A percentile compares a stretch with the other conserved stretches of the same genome.
Evolutionary conservation across 495 filamentous ascomycete species (phyloP).

Genomic region (Aspergillus campestris): DNA sequence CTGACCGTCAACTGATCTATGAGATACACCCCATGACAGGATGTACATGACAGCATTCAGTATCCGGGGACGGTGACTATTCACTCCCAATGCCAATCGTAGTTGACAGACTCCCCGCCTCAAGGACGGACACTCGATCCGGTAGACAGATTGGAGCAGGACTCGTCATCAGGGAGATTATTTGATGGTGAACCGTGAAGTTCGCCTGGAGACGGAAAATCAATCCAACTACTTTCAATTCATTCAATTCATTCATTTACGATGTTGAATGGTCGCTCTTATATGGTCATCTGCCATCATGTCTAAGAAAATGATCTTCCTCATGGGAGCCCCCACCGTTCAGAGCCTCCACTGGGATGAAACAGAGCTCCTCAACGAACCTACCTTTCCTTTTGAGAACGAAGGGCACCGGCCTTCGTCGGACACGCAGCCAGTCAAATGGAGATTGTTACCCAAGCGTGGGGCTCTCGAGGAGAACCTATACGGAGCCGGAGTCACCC

Average conservation of each 20-base stretch:
- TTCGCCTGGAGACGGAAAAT: no score
- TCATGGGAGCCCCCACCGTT: slow-evolving; percentile 54
- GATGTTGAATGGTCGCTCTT: slow-evolving; percentile 1
- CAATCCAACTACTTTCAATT: no score
- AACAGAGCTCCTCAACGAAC: slow-evolving; percentile 36
- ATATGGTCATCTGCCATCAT: slow-evolving; percentile 17
- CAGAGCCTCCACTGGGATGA: slow-evolving; percentile 48
- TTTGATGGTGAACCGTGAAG: no score
- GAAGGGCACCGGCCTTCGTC: slow-evolving; percentile 1
- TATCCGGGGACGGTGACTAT: no score
- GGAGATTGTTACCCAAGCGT: slow-evolving; percentile 27
- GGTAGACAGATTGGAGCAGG: no score
- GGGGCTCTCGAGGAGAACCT: slow-evolving; percentile 7
- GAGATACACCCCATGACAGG: no score
- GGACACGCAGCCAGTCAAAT: slow-evolving; percentile 25
- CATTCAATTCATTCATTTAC: not conserved
- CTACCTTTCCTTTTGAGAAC: slow-evolving; percentile 38
- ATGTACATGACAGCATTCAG: no score
- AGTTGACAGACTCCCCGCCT: no score
- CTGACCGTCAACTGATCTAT: no score
- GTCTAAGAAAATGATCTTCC: slow-evolving; percentile 44
- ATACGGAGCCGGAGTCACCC: slow-evolving; percentile 17
- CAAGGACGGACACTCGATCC: no score
- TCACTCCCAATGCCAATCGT: no score
- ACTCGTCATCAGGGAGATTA: not conserved